Base-by-base conservation (phyloP, 306 rosid species). In the Citrullus colocynthis region DNA sequence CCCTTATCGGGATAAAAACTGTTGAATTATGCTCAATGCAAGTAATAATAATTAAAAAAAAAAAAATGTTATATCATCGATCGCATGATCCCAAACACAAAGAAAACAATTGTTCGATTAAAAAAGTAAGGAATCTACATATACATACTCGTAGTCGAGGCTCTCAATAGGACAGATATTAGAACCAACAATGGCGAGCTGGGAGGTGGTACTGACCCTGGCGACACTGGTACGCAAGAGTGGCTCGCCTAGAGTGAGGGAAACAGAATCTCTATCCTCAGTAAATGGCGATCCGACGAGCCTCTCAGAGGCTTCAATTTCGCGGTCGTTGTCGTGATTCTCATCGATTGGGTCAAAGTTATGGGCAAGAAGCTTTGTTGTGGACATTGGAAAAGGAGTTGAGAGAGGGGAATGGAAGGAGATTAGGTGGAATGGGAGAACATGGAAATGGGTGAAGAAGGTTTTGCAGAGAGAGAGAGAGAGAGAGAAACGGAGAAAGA, bases 111-210 rank as follows among this genome's bases (percentile, higher is more conserved):
- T 32, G 36, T 32, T 32, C 1, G 36, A 32, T 32, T 32, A 0
- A 41, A 69, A 42, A 36, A 2, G n/a, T 15, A 32, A 2, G 57
- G 17, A 55, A 18, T 1, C 54, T 2, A 12, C 0, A 51, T 32
- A 15, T 18, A 11, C 77, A 28, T 83, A 88, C 97, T 93, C 97
- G 75, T 93, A 93, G 36, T 93, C 97, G 20, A 93, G 96, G 73
- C 97, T 93, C 78, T 93, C 97, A 74, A 93, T 85, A 2, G 93
- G 83, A 80, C 89, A 89, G 65, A 89, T 74, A 56, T 89, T 93
- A 67, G 97, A 84, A 65, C 96, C 96, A 42, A 93, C 86, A 49
- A 90, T 86, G 69, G 93, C 97, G 11, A 86, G 76, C 82, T 93
- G 97, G 15, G 97, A 93, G 10, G 92, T 89, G 18, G 83, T 87